Percentiles rank a stretch among this genome's conserved stretches.
Evolutionary conservation across 176 grass and related monocot species (phyloP).

Genomic region (Triticum monococcum): DNA sequence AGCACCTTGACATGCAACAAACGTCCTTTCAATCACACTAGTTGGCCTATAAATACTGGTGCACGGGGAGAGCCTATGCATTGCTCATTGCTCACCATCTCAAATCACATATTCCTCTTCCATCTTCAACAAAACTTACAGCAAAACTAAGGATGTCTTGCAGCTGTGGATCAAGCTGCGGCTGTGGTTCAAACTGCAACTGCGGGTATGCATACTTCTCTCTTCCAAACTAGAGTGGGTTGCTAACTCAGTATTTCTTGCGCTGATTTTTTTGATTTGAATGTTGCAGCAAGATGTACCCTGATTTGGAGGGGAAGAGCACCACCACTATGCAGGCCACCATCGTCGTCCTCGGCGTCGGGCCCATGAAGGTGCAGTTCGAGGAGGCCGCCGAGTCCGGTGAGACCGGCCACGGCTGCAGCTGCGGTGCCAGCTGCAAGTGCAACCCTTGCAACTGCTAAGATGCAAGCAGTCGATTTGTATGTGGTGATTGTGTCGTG

Average conservation of each 20-base stretch:
- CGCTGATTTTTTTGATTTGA: neutral
- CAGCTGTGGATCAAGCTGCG: constrained; percentile 41
- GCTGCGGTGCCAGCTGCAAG: constrained; percentile 40
- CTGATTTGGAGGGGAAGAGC: constrained; percentile 47
- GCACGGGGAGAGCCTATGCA: neutral
- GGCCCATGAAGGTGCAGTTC: constrained; percentile 20
- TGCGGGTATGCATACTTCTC: constrained; percentile 26
- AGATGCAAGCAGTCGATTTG: neutral
- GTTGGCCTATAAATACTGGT: constrained; percentile 9
- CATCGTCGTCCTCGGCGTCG: constrained; percentile 18
- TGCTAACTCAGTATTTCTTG: neutral
- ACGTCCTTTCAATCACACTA: neutral
- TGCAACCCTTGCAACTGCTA: constrained; percentile 54
- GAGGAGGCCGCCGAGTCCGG: constrained; percentile 34
- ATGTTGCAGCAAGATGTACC: constrained; percentile 48
- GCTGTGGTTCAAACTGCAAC: constrained; percentile 33
- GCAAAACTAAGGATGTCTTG: constrained; percentile 35
- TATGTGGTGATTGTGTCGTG: neutral
- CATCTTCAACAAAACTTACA: neutral
- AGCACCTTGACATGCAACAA: neutral
- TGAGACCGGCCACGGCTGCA: constrained; percentile 35
- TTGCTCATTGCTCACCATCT: neutral
- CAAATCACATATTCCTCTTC: too few species aligned
- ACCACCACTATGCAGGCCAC: neutral
- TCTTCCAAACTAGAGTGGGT: neutral